Evolutionary conservation across 768 basidiomycete genomes (phyloP).

Genomic region (Collybiopsis confluens): DNA sequence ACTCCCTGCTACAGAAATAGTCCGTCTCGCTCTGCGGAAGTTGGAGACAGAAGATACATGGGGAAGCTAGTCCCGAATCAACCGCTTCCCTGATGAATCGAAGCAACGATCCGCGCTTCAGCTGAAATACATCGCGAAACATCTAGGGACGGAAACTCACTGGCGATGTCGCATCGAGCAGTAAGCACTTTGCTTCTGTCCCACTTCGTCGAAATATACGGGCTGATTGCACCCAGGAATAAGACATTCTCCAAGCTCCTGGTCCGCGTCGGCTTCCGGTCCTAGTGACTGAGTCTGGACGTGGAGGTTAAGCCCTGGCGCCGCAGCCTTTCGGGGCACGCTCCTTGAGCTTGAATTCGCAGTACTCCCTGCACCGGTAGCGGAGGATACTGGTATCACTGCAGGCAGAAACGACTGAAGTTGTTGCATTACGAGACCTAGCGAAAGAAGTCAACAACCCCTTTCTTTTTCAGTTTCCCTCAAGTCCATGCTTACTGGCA

Average conservation of each 20-base stretch:
- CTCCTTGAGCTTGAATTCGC: too few relatives aligned
- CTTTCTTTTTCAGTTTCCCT: too few relatives aligned
- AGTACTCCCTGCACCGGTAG: not conserved
- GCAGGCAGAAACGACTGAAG: conserved; percentile 21
- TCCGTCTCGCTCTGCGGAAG: conserved; percentile 56
- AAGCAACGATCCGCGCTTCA: not conserved
- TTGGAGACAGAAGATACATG: conserved; percentile 63
- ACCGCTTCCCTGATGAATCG: conserved; percentile 53
- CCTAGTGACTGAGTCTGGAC: conserved; percentile 14
- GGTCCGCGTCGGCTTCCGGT: too few relatives aligned
- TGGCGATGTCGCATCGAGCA: conserved; percentile 61
- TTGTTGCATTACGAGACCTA: conserved; percentile 43
- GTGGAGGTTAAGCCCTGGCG: too few relatives aligned
- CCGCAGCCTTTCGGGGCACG: too few relatives aligned
- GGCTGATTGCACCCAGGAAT: conserved; percentile 56
- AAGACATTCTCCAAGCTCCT: conserved; percentile 40
- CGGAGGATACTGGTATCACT: not conserved
- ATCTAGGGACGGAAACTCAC: conserved; percentile 33
- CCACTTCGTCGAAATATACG: conserved; percentile 51
- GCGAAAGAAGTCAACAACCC: not conserved
- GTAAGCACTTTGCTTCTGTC: conserved; percentile 47
- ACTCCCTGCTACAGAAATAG: conserved; percentile 59
- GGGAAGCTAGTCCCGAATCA: conserved; percentile 39
- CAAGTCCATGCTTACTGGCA: conserved; percentile 6
- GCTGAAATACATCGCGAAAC: conserved; percentile 7